A percentile compares a stretch with the other conserved stretches of the same genome.
phyloP scores from a whole-genome alignment of 2,329 filamentous ascomycete species.

The Verticillium albo-atrum region DNA sequence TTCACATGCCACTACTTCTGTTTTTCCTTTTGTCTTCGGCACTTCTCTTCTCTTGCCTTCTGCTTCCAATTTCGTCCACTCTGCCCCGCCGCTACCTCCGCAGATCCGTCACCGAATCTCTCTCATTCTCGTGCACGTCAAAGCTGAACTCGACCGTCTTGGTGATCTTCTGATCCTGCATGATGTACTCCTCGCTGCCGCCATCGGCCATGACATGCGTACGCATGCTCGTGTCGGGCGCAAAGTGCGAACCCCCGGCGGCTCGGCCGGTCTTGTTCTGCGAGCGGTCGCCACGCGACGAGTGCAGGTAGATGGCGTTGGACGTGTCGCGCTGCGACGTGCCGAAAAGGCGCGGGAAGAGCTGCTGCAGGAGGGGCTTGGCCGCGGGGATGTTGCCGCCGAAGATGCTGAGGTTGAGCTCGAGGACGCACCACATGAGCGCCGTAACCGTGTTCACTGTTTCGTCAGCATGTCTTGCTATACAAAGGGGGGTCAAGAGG shows the following conservation, averaged over 20 bases:
- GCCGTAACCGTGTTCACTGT: slow-evolving; percentile 13
- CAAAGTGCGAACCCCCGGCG: slow-evolving; percentile 2
- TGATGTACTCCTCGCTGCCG: slow-evolving; percentile 12
- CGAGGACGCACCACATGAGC: slow-evolving; percentile 18
- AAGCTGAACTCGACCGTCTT: slow-evolving; percentile 13
- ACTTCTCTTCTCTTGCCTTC: no score
- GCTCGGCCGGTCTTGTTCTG: neutral
- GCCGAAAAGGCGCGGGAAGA: slow-evolving; percentile 13
- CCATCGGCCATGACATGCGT: slow-evolving; percentile 1
- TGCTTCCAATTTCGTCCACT: neutral
- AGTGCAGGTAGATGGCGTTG: neutral
- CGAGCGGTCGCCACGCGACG: neutral
- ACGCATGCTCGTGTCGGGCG: neutral
- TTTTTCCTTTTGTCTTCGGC: no score
- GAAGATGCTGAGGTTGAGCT: slow-evolving; percentile 20
- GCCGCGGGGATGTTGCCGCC: slow-evolving; percentile 18
- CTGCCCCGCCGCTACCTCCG: neutral
- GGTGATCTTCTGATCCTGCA: slow-evolving; percentile 6
- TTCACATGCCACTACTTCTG: no score
- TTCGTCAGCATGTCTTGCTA: slow-evolving; percentile 10
- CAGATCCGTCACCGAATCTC: neutral
- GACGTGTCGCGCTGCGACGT: neutral
- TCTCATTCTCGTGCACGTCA: neutral
- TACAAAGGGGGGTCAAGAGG: slow-evolving; percentile 1
- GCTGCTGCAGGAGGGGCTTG: slow-evolving; percentile 16